Evolutionary conservation across 1,284 basidiomycete genomes (phyloP), one percentile per base, ranked within the genome.

Genomic region (Rhodofomes roseus): DNA sequence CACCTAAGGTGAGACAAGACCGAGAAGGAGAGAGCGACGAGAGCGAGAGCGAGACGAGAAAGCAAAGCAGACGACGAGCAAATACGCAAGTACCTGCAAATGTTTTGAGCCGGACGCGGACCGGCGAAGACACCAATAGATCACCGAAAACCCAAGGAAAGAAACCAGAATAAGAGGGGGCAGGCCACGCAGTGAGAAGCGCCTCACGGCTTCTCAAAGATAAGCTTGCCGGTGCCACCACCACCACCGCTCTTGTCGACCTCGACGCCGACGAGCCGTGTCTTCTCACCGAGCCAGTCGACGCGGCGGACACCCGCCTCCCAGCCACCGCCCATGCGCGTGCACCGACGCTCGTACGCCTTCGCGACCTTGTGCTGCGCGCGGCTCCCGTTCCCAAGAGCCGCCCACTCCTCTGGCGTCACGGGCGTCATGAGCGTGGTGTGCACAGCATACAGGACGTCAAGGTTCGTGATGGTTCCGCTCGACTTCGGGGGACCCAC

Each of bases 211-310:
- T 75, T 78, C 12, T 74, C 75, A 63, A 83, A 83, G 61, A 83
- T 74, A 48, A 82, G 76, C 65, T 78, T 82, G 59, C 79, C 81
- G 8, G 75, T 73, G 50, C 78, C 70, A 55, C 71, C 70, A 18
- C 69, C 74, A 9, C 75, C 73, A 5, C 69, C 65, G 54, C 76
- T 74, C 70, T 80, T 82, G 67, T 82, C 82, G 61, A 84, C 77
- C 65, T 88, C 86, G 60, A 89, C 76, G 39, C 87, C 87, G 44
- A 85, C 76, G 44, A 89, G 69, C 57, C 77, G 73, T 40, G 83
- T 86, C 67, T 85, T 87, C 37, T 80, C 78, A 31, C 82, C 83
- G 41, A 89, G 75, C 79, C 83, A 89, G 71, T 89, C 87, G 20
- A 88, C 71, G 48, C 87, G 73, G 54, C 84, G 78, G 31, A 89